Percentiles rank a stretch among this genome's conserved stretches.
These are phyloP conservation scores for Yamadazyma blattariae DNA, from an alignment of 1,139 yeast species.

Conservation along the genomic window DNA sequence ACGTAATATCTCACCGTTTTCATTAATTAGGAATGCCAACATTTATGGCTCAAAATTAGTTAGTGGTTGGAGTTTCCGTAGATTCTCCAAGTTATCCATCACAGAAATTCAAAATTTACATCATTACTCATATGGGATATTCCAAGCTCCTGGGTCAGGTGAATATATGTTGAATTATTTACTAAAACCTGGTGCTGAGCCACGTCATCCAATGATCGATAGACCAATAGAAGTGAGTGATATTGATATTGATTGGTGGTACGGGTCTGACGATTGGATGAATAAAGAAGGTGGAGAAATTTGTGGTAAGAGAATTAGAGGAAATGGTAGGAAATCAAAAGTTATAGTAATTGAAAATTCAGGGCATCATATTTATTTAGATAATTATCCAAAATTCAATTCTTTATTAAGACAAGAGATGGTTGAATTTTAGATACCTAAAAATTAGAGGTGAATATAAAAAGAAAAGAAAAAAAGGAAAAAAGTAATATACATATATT, in stretches of 20 bases:
- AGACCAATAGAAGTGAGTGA: conserved; percentile 44
- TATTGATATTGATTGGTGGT: conserved; percentile 63
- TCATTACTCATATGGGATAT: conserved; percentile 65
- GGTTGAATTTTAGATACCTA: too few species aligned
- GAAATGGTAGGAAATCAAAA: conserved; percentile 29
- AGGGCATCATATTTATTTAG: conserved; percentile 75
- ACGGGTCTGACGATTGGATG: conserved; percentile 82
- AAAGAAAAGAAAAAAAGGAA: too few species aligned
- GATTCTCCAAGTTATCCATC: conserved; percentile 51
- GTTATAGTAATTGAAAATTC: conserved; percentile 49
- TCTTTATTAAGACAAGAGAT: conserved; percentile 37
- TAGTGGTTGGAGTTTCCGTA: conserved; percentile 73
- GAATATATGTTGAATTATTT: conserved; percentile 71
- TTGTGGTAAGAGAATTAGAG: conserved; percentile 31
- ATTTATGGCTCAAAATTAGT: conserved; percentile 68
- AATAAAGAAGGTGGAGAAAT: conserved; percentile 54
- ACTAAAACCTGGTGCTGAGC: conserved; percentile 73
- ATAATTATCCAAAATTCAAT: conserved; percentile 53
- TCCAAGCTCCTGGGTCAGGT: conserved; percentile 70
- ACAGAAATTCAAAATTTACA: conserved; percentile 51
- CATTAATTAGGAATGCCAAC: conserved; percentile 60
- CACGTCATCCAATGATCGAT: conserved; percentile 58
- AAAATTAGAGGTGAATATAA: too few species aligned
- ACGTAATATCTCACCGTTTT: conserved; percentile 65
- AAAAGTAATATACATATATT: too few species aligned